Evolutionary conservation across 202 grass and related monocot species (phyloP).

Genomic region (Carex arenaria): DNA sequence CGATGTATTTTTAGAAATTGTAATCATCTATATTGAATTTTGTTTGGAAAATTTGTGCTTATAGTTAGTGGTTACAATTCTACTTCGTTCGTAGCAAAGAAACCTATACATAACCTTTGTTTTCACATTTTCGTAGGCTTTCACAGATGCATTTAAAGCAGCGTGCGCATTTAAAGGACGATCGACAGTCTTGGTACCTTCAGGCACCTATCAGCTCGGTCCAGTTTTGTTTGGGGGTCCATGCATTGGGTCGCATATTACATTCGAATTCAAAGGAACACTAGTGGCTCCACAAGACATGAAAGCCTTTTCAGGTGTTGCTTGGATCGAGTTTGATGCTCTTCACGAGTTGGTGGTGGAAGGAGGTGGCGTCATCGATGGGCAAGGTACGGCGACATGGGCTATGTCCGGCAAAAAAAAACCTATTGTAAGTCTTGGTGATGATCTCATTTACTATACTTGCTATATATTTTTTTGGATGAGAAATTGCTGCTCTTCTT

Average conservation of each 20-base stretch:
- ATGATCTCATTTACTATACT: background rate
- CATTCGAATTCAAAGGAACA: slow-evolving; percentile 28
- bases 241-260: background rate
- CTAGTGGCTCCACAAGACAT: slow-evolving; percentile 19
- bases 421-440: slow-evolving; percentile 1
- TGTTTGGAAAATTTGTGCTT: no score
- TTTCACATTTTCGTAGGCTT: slow-evolving; percentile 16
- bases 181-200: slow-evolving; percentile 15
- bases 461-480: background rate
- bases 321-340: slow-evolving; percentile 33
- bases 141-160: slow-evolving; percentile 30
- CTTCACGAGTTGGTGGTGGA: slow-evolving; percentile 24
- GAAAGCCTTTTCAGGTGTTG: background rate
- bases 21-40: no score
- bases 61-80: no score
- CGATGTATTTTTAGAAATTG: no score
- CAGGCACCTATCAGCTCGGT: slow-evolving; percentile 17
- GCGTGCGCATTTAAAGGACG: slow-evolving; percentile 20
- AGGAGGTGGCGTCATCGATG: slow-evolving; percentile 30
- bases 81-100: background rate
- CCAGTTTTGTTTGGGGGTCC: slow-evolving; percentile 28
- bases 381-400: slow-evolving; percentile 22
- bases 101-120: background rate
- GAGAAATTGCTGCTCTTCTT: no score
- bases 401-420: background rate